Evolutionary conservation across 345 rosid species (phyloP), one percentile per base, ranked within the genome.

Genomic region (Alliaria petiolata): DNA sequence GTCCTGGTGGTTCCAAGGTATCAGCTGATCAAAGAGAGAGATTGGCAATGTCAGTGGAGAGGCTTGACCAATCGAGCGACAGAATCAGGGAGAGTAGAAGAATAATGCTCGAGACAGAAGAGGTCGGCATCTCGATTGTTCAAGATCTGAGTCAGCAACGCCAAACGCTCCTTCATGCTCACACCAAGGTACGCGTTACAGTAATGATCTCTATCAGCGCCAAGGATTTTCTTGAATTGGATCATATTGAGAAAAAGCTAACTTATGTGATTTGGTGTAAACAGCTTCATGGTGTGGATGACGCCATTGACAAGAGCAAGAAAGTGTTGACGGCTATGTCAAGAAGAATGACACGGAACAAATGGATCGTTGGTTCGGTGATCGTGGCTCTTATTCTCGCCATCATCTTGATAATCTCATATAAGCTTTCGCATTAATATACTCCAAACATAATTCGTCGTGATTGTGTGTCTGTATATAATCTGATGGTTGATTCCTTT

Each of bases 71-170:
- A 34, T 84, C 97, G 16, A 81, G 92, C 53, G 91, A 87, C 16
- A 81, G 92, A 81, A 86, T 91, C 50, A 87, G 81, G 76, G 93
- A 93, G 67, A 84, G 97, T 72, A 89, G 96, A 86, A 91, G 95
- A 85, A 75, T 85, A 19, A 59, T 87, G 77, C 84, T 93, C 69
- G 98, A 93, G 82, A 91, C 97, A 30, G 96, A 93, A 84, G 96
- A 89, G 74, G 84, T 89, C 13, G 96, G 95, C 55, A 85, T 86
- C 70, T 87, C 96, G 15, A 87, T 91, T 65, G 88, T 91, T 70
- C 91, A 87, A 85, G 96, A 93, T 78, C 76, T 91, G 74, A 87
- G 87, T 71, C 97, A 91, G 72, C 98, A 93, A 68, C 83, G 95
- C 42, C 91, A 93, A 68, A 84, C 98, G 54, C 95, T 91, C 45